Conservation (phyloP, 192 early-diverging fungal species). For the Podila minutissima region DNA sequence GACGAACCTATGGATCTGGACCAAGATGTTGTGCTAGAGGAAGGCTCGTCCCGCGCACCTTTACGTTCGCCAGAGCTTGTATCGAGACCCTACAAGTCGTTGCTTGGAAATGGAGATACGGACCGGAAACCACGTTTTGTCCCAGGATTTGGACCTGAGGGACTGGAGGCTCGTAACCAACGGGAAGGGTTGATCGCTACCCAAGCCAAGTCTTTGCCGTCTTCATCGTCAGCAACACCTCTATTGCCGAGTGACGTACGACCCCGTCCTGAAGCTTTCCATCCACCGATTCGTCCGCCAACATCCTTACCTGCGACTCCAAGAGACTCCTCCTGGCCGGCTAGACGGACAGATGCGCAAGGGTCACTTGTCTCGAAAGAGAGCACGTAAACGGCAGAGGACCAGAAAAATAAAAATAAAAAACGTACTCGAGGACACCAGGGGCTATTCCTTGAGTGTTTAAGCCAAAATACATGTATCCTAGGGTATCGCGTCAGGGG, state of each 20-base stretch:
- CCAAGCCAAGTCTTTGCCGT: background rate
- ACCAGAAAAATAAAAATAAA: too few relatives aligned
- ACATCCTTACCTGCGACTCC: too few relatives aligned
- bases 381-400: too few relatives aligned
- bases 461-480: background rate
- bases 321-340: too few relatives aligned
- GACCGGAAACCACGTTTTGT: conserved; percentile 32
- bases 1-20: conserved; percentile 20
- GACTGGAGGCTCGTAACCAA: background rate
- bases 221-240: background rate
- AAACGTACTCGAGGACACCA: too few relatives aligned
- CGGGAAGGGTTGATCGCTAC: background rate
- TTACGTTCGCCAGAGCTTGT: background rate
- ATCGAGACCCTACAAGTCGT: background rate
- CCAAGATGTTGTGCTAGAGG: background rate
- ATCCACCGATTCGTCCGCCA: too few relatives aligned
- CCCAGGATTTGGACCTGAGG: conserved; percentile 38
- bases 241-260: background rate
- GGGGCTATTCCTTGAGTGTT: background rate
- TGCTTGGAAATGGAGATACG: background rate
- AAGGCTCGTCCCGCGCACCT: background rate
- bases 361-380: too few relatives aligned
- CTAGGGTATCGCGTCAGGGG: background rate
- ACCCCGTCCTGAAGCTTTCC: too few relatives aligned
- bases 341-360: too few relatives aligned